Evolutionary conservation across 306 rosid species (phyloP).

Genomic region (Inga oerstediana): DNA sequence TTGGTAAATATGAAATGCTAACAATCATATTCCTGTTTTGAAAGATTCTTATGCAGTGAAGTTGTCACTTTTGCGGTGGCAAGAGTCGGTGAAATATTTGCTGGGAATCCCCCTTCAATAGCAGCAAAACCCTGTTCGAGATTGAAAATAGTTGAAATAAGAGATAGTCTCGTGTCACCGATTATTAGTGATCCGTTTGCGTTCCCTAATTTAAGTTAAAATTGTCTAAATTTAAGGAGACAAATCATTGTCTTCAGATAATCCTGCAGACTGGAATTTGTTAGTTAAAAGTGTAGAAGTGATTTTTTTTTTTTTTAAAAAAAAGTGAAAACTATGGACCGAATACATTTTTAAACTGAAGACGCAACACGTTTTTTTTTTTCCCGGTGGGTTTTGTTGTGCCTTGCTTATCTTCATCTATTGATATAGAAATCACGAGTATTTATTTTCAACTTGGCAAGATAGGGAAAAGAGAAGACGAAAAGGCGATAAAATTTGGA

Average conservation of each 20-base stretch:
- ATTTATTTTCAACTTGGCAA: not conserved
- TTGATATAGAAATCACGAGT: not conserved
- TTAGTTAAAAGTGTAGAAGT: not conserved
- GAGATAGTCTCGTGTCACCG: not conserved
- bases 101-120: too few species aligned
- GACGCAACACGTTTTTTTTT: not conserved
- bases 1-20: too few species aligned
- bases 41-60: too few species aligned
- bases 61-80: not conserved
- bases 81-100: not conserved
- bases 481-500: not conserved
- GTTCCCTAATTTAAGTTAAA: not conserved
- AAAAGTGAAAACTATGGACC: not conserved
- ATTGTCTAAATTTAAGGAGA: not conserved
- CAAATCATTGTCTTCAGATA: not conserved
- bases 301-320: not conserved
- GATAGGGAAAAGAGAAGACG: not conserved
- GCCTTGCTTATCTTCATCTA: not conserved
- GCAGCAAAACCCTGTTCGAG: not conserved
- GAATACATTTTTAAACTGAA: not conserved
- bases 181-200: not conserved
- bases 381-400: not conserved
- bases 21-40: too few species aligned
- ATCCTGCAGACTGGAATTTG: not conserved
- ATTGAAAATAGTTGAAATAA: not conserved